Base-by-base conservation (phyloP, 345 rosid species). In the Carallia pectinifolia region DNA sequence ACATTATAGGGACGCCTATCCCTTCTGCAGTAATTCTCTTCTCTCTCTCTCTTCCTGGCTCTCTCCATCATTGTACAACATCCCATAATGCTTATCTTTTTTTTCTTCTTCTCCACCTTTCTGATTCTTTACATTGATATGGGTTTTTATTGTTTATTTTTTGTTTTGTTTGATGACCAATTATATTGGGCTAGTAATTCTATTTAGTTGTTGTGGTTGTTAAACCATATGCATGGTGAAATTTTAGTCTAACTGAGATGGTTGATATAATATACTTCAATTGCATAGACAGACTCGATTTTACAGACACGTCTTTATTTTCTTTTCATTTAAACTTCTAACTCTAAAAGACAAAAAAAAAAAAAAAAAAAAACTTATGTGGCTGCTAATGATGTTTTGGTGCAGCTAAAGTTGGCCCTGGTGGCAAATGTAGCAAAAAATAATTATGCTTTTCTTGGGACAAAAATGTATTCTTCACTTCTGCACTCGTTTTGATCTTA, bases 1-100 rank as follows among this genome's bases (percentile, higher is more conserved):
- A 15, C 74, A 56, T 31, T 65, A 69, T n/a, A 71, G 53, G 77
- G 79, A 79, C 82, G 69, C 80, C 73, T 79, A 67, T 69, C 81
- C 77, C 64, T 48, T 39, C 19, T 54, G 52, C 73, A 73, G 64
- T 58, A 68, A 55, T 54, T 29, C 33, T 15, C 4, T n/a, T n/a
- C 54, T 7, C 50, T 58, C 38, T 17, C 66, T 58, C 64, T 55
- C 47, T 70, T 60, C 67, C 29, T 65, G 23, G 23, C 23, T 23
- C 37, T 61, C 65, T 33, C 64, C 40, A 58, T 18, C 60, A 56
- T 44, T 58, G 18, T 55, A 55, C 29, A 55, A 29, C 13, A 3
- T 44, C 12, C 12, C 16, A 44, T 12, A 15, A 23, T 44, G 13
- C 16, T 15, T 12, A 8, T 40, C 10, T 44, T 12, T 44, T 7